phyloP scores from a whole-genome alignment of 2,329 filamentous ascomycete species.

The Cordyceps javanica region DNA sequence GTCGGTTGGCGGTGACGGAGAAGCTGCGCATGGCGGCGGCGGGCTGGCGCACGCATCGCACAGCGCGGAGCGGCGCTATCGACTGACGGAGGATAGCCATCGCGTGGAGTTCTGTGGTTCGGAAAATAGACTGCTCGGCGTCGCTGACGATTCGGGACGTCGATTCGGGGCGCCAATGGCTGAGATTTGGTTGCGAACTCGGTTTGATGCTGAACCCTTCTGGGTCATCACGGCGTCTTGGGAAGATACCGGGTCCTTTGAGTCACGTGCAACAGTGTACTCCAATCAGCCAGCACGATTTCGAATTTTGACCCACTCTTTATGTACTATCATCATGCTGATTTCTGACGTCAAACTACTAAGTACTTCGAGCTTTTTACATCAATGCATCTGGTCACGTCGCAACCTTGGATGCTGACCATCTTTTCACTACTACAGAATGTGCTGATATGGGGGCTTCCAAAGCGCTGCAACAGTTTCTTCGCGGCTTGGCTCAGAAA shows the following conservation, averaged over 20 bases:
- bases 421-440: not conserved
- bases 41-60: conserved; percentile 32
- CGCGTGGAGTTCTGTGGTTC: not conserved
- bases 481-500: not conserved
- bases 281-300: not conserved
- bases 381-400: not conserved
- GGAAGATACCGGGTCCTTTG: not conserved
- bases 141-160: conserved; percentile 17
- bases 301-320: not conserved
- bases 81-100: conserved; percentile 33
- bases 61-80: conserved; percentile 30
- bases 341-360: conserved; percentile 9
- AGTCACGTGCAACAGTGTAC: not conserved
- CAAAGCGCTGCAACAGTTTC: not conserved
- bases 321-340: not conserved
- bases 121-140: conserved; percentile 12
- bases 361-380: not conserved
- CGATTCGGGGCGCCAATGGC: conserved; percentile 26
- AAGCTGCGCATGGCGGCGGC: conserved; percentile 30
- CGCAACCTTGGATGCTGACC: not conserved
- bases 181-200: conserved; percentile 2
- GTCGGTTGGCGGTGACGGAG: conserved; percentile 38
- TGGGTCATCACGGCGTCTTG: conserved; percentile 5
- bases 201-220: conserved; percentile 3
- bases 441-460: not conserved